Conservation (phyloP, 2,329 filamentous ascomycete species). For the Penicillium aurantiogriseum region DNA sequence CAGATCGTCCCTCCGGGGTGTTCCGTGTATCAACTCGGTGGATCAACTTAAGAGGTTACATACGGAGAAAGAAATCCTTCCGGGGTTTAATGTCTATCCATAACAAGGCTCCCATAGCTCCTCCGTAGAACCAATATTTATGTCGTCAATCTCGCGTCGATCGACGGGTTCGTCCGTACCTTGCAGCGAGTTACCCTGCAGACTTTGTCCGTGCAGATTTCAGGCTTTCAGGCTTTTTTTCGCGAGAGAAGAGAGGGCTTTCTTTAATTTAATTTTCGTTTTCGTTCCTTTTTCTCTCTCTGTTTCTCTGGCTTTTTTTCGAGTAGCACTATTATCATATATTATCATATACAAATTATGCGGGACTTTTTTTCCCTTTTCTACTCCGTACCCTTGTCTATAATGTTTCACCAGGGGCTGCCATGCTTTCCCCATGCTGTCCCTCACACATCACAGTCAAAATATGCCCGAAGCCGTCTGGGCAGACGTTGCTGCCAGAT, state of each 20-base stretch:
- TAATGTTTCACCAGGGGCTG: constrained; percentile 13
- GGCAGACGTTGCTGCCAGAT: constrained; percentile 17
- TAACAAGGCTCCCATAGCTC: neutral
- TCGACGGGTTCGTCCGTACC: constrained; percentile 30
- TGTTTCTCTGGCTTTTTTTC: neutral
- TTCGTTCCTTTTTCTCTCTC: neutral
- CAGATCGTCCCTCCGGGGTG: neutral
- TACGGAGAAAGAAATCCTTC: neutral
- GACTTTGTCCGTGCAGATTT: constrained; percentile 20
- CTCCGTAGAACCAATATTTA: neutral
- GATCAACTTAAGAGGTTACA: neutral
- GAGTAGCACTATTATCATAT: neutral
- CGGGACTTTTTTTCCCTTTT: neutral
- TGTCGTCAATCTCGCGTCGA: constrained; percentile 15
- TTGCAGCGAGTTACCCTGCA: constrained; percentile 28
- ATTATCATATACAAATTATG: neutral
- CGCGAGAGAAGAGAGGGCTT: neutral
- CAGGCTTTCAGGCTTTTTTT: neutral
- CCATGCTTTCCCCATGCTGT: constrained; percentile 8
- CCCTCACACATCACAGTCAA: neutral
- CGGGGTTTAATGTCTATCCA: neutral
- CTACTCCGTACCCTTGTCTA: neutral
- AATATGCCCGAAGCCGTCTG: constrained; percentile 12
- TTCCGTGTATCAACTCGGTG: constrained; percentile 5
- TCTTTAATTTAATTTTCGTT: neutral